phyloP scores from a whole-genome alignment of 768 basidiomycete genomes.

The Termitomyces sp. region DNA sequence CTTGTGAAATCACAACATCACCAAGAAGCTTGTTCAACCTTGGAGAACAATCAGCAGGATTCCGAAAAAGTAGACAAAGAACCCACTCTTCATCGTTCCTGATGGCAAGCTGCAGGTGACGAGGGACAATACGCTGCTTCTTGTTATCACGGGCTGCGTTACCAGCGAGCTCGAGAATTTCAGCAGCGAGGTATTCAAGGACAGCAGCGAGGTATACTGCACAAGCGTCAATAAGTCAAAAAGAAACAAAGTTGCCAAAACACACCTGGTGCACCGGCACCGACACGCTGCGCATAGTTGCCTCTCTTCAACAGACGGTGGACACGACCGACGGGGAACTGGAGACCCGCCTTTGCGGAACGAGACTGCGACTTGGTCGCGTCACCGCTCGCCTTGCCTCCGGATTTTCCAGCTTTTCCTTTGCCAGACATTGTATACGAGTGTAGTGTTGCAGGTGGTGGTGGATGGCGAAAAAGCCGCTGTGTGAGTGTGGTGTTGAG shows the following conservation, averaged over 20 bases:
- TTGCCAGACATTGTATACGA: constrained; percentile 40
- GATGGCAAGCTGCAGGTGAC: constrained; percentile 89
- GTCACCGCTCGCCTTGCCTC: constrained; percentile 44
- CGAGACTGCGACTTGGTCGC: constrained; percentile 57
- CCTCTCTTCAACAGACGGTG: constrained; percentile 85
- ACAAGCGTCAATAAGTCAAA: background rate
- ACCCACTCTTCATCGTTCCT: constrained; percentile 81
- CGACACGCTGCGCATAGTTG: constrained; percentile 84
- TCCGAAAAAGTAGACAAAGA: background rate
- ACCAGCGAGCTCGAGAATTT: constrained; percentile 90
- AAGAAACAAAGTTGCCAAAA: background rate
- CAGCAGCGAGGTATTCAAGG: constrained; percentile 88
- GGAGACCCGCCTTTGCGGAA: constrained; percentile 69
- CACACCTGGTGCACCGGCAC: constrained; percentile 81
- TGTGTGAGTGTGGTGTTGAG: constrained; percentile 5
- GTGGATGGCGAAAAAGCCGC: background rate
- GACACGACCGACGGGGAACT: constrained; percentile 91
- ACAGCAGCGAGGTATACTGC: constrained; percentile 86
- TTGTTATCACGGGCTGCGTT: constrained; percentile 81
- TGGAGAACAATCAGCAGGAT: background rate
- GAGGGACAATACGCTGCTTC: constrained; percentile 92
- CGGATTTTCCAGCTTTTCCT: constrained; percentile 40
- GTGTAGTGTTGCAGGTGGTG: constrained; percentile 14
- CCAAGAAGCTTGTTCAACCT: constrained; percentile 75
- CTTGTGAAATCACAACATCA: constrained; percentile 78